A percentile compares a stretch with the other conserved stretches of the same genome.
Conservation (phyloP, 805 yeast species). For the Jamesozyma piceae region DNA sequence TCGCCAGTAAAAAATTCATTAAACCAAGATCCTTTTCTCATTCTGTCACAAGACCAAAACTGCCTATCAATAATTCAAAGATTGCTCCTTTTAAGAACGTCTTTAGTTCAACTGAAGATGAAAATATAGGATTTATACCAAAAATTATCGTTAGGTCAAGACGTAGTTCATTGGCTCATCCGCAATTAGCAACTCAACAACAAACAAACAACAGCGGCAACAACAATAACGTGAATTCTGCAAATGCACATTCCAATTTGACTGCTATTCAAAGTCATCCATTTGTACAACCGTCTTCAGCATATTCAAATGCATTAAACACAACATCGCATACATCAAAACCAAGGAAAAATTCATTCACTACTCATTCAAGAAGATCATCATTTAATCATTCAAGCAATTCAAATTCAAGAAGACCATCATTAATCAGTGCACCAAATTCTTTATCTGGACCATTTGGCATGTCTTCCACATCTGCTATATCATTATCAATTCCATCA, state of each 20-base stretch:
- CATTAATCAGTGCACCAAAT: constrained; percentile 21
- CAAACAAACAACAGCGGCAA: not conserved
- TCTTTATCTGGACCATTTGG: constrained; percentile 2
- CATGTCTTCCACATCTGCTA: not conserved
- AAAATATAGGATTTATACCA: constrained; percentile 30
- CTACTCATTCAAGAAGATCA: constrained; percentile 22
- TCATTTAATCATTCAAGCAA: constrained; percentile 24
- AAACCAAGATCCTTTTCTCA: constrained; percentile 29
- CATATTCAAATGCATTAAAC: constrained; percentile 7
- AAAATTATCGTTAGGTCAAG: constrained; percentile 30
- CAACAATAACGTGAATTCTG: not conserved
- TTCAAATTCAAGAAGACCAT: constrained; percentile 21
- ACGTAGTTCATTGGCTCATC: constrained; percentile 22
- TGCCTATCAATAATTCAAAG: not conserved
- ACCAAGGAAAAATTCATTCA: constrained; percentile 26
- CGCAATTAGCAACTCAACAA: not conserved
- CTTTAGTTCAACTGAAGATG: constrained; percentile 15
- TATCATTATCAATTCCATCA: not conserved
- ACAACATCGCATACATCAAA: constrained; percentile 20
- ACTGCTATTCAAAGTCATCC: not conserved
- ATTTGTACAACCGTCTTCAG: not conserved
- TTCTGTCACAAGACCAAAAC: constrained; percentile 15
- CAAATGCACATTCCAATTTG: not conserved
- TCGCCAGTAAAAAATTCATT: constrained; percentile 8
- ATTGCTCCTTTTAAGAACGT: not conserved